Percentiles rank a stretch among this genome's conserved stretches.
These are phyloP conservation scores for Arxiozyma bovina DNA, from an alignment of 1,139 yeast genomes.

Conservation along the genomic window DNA sequence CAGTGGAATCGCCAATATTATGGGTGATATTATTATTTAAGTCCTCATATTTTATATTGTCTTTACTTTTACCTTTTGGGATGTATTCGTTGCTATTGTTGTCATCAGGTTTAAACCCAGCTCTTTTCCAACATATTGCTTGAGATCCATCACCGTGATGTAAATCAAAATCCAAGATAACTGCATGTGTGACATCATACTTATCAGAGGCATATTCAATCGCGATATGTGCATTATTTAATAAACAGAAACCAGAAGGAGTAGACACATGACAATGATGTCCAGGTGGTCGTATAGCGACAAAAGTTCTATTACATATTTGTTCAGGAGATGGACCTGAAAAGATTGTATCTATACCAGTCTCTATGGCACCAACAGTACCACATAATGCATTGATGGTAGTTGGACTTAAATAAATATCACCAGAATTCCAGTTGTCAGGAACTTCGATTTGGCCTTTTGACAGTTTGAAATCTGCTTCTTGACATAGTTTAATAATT, in stretches of 20 bases:
- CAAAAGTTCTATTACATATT: constrained; percentile 52
- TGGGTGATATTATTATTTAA: not conserved
- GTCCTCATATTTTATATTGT: not conserved
- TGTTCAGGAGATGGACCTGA: constrained; percentile 24
- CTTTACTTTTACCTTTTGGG: not conserved
- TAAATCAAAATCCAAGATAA: constrained; percentile 71
- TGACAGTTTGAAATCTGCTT: constrained; percentile 48
- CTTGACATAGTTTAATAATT: constrained; percentile 50
- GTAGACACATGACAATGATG: constrained; percentile 82
- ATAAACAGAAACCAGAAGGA: constrained; percentile 81
- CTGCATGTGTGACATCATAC: constrained; percentile 70
- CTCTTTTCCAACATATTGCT: constrained; percentile 77
- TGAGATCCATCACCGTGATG: constrained; percentile 94
- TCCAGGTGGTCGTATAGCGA: constrained; percentile 76
- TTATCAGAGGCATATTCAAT: constrained; percentile 65
- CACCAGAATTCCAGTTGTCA: constrained; percentile 75
- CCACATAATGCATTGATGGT: constrained; percentile 72
- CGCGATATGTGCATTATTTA: constrained; percentile 77
- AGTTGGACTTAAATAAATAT: constrained; percentile 61
- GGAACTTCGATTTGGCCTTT: constrained; percentile 65
- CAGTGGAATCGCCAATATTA: not conserved
- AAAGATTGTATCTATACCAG: constrained; percentile 55
- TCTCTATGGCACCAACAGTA: constrained; percentile 69
- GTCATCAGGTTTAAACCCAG: constrained; percentile 35
- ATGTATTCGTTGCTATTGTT: not conserved